phyloP scores from a whole-genome alignment of 371 early-diverging fungal species.

The Actinomucor elegans region DNA sequence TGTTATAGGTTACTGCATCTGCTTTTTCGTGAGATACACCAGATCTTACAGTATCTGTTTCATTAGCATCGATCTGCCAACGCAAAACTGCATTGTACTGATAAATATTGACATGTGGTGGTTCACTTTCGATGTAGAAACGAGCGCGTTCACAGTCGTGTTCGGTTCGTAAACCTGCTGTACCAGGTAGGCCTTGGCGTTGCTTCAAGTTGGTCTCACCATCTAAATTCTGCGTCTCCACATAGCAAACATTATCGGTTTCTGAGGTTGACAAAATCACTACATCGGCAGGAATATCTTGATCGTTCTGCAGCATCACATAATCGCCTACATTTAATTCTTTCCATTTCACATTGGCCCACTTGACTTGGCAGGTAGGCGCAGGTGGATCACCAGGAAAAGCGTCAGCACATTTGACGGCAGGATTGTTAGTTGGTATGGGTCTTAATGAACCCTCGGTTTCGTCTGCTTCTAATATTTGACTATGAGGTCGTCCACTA shows the following conservation, averaged over 20 bases:
- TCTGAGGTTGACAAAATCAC: conserved; percentile 71
- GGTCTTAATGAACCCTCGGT: conserved; percentile 11
- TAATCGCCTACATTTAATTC: conserved; percentile 92
- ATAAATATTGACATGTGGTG: conserved; percentile 76
- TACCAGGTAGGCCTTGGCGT: conserved; percentile 46
- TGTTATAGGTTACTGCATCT: conserved; percentile 54
- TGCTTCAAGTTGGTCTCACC: conserved; percentile 87
- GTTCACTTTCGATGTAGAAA: conserved; percentile 77
- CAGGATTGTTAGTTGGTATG: conserved; percentile 10
- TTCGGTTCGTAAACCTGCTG: conserved; percentile 31
- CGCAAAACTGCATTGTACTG: conserved; percentile 70
- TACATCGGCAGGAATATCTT: conserved; percentile 90
- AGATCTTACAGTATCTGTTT: conserved; percentile 9
- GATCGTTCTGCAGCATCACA: conserved; percentile 80
- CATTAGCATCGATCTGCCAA: conserved; percentile 38
- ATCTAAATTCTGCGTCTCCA: conserved; percentile 85
- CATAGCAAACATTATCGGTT: conserved; percentile 63
- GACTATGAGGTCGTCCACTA: conserved; percentile 4
- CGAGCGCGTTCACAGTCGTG: conserved; percentile 59
- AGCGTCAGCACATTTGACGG: conserved; percentile 19
- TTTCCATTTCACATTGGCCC: conserved; percentile 65
- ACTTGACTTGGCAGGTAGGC: conserved; percentile 22
- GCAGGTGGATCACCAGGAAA: conserved; percentile 27
- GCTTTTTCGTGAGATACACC: conserved; percentile 45
- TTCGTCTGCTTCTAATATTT: too few species aligned